Evolutionary conservation across 805 yeast species (phyloP).

Genomic region (Blastobotrys chiropterorum): DNA sequence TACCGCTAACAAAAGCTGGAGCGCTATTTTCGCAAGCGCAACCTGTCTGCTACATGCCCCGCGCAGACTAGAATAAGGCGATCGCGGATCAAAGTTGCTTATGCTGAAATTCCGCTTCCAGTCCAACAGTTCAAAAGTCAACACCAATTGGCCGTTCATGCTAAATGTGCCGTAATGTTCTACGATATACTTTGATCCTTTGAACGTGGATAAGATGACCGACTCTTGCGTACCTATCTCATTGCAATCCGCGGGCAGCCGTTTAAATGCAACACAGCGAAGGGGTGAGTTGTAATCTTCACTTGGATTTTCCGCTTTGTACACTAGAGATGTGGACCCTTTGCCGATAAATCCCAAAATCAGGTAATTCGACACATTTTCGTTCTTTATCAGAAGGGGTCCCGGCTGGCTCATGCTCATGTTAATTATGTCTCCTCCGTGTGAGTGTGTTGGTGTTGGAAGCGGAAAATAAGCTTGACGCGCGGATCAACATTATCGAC

Average conservation of each 20-base stretch:
- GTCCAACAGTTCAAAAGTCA: constrained; percentile 10
- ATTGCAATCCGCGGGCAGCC: constrained; percentile 1
- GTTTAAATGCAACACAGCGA: constrained; percentile 9
- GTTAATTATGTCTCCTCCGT: too few species aligned
- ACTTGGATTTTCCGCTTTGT: constrained; percentile 8
- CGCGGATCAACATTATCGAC: background rate
- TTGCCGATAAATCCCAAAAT: constrained; percentile 6
- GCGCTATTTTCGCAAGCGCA: constrained; percentile 19
- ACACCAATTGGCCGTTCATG: constrained; percentile 4
- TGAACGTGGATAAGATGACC: constrained; percentile 3
- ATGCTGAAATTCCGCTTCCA: background rate
- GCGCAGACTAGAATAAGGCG: background rate
- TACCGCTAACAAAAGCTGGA: constrained; percentile 19
- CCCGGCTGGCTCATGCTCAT: background rate
- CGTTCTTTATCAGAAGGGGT: background rate
- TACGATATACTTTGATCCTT: constrained; percentile 6
- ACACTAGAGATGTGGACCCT: constrained; percentile 10
- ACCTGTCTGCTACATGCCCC: background rate
- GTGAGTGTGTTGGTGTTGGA: background rate
- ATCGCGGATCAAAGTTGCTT: background rate
- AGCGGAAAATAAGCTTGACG: background rate
- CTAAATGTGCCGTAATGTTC: constrained; percentile 5
- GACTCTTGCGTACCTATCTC: constrained; percentile 10
- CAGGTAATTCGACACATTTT: background rate
- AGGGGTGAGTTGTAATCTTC: background rate